phyloP scores from a whole-genome alignment of 176 grass and related monocot species.

The Echinochloa phyllopogon region DNA sequence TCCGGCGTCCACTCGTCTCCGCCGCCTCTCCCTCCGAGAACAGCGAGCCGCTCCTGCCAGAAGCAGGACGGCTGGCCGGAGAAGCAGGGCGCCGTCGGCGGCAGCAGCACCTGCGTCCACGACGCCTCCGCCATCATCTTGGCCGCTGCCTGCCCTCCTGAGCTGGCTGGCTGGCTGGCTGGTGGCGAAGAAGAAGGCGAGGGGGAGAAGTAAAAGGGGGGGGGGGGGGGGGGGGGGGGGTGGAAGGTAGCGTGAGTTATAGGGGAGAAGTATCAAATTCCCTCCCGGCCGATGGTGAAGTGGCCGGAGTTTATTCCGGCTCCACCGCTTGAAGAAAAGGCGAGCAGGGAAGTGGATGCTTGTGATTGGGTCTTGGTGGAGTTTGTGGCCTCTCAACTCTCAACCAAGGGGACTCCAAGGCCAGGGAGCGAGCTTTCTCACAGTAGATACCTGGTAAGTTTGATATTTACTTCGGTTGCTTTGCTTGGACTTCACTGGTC shows the following conservation, averaged over 20 bases:
- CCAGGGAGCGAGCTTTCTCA: conserved; percentile 19
- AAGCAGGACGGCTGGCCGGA: conserved; percentile 50
- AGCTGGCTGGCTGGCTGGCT: not conserved
- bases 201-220: conserved; percentile 31
- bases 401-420: not conserved
- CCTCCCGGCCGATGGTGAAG: conserved; percentile 37
- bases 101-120: conserved; percentile 68
- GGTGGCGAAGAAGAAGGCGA: conserved; percentile 20
- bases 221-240: conserved; percentile 43
- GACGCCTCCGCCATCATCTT: conserved; percentile 82
- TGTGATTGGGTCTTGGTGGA: conserved; percentile 61
- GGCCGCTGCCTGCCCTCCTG: not conserved
- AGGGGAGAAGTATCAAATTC: conserved; percentile 41
- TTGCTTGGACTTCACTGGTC: not conserved
- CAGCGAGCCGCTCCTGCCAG: conserved; percentile 24
- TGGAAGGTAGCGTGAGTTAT: conserved; percentile 47
- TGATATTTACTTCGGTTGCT: not conserved
- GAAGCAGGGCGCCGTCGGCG: conserved; percentile 53
- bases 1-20: conserved; percentile 57
- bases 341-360: conserved; percentile 43
- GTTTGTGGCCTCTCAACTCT: conserved; percentile 60
- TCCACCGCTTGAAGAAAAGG: conserved; percentile 52
- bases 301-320: conserved; percentile 57
- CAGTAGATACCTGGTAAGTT: not conserved
- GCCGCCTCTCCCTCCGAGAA: not conserved